Evolutionary conservation across 148 eudicot genomes (phyloP).

Genomic region (Nepenthes gracilis): DNA sequence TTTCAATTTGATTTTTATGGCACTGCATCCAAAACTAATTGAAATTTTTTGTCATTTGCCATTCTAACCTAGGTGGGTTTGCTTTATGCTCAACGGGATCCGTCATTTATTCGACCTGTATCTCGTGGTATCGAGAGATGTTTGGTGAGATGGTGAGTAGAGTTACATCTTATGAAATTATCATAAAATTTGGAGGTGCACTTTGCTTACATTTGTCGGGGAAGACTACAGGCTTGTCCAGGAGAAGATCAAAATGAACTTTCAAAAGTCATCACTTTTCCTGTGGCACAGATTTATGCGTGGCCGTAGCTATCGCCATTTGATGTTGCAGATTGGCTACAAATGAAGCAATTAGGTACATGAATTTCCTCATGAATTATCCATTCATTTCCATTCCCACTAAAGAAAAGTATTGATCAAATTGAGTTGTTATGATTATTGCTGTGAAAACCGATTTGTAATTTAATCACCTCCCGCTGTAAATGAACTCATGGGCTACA

Average conservation of each 20-base stretch:
- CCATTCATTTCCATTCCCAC: no score
- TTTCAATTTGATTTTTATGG: not conserved
- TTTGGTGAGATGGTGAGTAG: constrained; percentile 85
- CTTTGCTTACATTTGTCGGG: constrained; percentile 12
- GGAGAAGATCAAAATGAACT: constrained; percentile 49
- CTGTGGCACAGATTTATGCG: constrained; percentile 71
- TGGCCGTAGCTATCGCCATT: constrained; percentile 91
- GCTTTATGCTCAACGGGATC: constrained; percentile 82
- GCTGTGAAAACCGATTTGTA: no score
- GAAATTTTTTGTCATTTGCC: constrained; percentile 1
- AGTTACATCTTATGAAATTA: constrained; percentile 2
- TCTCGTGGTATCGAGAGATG: constrained; percentile 85
- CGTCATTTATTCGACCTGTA: constrained; percentile 77
- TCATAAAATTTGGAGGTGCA: constrained; percentile 2
- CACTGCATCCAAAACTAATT: not conserved
- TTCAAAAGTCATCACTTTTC: constrained; percentile 29
- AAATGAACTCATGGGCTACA: no score
- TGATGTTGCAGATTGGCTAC: constrained; percentile 70
- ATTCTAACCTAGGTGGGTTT: constrained; percentile 60
- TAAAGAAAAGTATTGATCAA: no score
- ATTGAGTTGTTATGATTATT: no score
- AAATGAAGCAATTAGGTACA: constrained; percentile 2
- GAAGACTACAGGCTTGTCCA: constrained; percentile 73
- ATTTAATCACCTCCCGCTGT: no score
- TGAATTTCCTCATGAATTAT: not conserved